Evolutionary conservation across 163 green algal genomes (phyloP).

Genomic region (Scenedesmus sp.): DNA sequence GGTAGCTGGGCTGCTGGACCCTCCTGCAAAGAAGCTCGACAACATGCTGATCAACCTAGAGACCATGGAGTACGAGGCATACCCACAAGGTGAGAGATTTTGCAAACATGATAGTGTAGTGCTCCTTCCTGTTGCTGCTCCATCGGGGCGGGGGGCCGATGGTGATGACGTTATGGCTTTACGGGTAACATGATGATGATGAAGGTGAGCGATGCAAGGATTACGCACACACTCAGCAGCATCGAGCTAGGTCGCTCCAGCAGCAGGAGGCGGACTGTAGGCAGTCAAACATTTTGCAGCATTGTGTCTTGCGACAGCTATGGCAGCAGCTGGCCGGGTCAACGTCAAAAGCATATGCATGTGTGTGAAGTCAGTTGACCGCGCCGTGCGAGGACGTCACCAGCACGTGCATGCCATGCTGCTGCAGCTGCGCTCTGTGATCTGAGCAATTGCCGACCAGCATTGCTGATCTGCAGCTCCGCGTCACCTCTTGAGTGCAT

Average conservation of each 20-base stretch:
- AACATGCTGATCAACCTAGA: conserved; percentile 29
- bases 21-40: neutral
- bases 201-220: neutral
- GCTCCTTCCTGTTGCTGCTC: neutral
- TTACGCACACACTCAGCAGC: neutral
- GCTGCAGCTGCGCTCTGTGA: neutral
- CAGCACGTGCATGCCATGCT: neutral
- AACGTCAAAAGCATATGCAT: too few species aligned
- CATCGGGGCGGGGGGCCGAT: neutral
- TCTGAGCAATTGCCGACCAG: too few species aligned
- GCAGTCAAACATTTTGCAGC: too few species aligned
- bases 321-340: too few species aligned
- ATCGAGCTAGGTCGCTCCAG: too few species aligned
- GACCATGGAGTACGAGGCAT: neutral
- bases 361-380: too few species aligned
- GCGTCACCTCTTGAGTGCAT: too few species aligned
- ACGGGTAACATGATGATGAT: neutral
- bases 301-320: too few species aligned
- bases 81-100: neutral
- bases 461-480: too few species aligned
- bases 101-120: neutral
- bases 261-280: too few species aligned
- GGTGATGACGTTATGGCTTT: neutral
- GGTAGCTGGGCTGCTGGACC: neutral
- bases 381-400: neutral